Evolutionary conservation across 495 filamentous ascomycete species (phyloP).

Genomic region (Tuber calosporum): DNA sequence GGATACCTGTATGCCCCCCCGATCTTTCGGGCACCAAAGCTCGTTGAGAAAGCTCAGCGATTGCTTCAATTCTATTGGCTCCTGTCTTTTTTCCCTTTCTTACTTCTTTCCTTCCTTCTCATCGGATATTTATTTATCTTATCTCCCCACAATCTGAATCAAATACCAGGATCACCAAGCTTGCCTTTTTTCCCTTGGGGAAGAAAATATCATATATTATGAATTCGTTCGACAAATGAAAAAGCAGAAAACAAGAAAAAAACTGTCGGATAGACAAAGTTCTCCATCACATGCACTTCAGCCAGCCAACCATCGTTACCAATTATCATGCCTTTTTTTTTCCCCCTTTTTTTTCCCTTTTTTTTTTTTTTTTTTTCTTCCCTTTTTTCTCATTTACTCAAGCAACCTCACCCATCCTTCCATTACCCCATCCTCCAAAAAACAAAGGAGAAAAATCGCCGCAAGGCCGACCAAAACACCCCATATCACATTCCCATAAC

Average conservation of each 20-base stretch:
- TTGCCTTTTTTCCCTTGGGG: neutral
- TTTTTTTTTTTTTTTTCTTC: neutral
- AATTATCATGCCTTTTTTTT: neutral
- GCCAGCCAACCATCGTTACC: neutral
- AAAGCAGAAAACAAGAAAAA: slow-evolving; percentile 5
- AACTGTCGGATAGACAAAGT: slow-evolving; percentile 14
- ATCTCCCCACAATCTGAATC: neutral
- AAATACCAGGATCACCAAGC: slow-evolving; percentile 2
- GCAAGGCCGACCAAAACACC: neutral
- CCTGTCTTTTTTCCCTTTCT: slow-evolving; percentile 1
- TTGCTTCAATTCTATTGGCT: slow-evolving; percentile 6
- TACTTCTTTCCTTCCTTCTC: slow-evolving; percentile 5
- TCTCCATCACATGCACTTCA: neutral
- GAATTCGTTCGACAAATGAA: neutral
- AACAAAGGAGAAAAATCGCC: slow-evolving; percentile 2
- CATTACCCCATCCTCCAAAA: neutral
- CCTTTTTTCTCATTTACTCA: neutral
- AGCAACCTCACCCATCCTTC: neutral
- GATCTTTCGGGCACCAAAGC: neutral
- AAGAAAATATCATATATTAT: slow-evolving; percentile 2
- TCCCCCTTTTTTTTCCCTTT: neutral
- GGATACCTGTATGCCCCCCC: slow-evolving; percentile 9
- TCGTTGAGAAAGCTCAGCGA: slow-evolving; percentile 8
- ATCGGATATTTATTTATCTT: neutral
- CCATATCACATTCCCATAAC: neutral